Conservation (phyloP, 2,329 filamentous ascomycete species). For the Fusarium sp. region DNA sequence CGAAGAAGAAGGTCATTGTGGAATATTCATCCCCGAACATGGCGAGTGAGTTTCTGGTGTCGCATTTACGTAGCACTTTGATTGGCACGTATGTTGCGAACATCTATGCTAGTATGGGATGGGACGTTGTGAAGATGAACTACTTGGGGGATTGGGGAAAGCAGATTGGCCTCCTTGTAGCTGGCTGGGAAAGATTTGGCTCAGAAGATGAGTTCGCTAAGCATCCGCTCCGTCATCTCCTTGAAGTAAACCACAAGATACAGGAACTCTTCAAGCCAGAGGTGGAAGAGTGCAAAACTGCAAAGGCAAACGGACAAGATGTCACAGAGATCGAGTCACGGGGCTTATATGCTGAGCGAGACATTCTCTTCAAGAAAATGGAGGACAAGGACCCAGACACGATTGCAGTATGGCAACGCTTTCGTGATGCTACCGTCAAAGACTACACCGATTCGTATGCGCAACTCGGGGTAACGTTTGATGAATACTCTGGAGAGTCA, state of each 20-base stretch:
- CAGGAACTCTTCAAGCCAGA: constrained; percentile 72
- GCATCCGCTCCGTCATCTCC: constrained; percentile 76
- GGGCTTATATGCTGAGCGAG: constrained; percentile 60
- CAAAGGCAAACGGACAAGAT: constrained; percentile 58
- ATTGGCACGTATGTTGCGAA: constrained; percentile 77
- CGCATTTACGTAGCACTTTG: constrained; percentile 77
- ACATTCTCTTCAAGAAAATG: constrained; percentile 70
- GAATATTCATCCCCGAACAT: constrained; percentile 83
- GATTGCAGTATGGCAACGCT: constrained; percentile 64
- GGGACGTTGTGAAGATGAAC: constrained; percentile 76
- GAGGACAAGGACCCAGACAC: constrained; percentile 68
- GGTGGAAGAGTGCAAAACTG: constrained; percentile 66
- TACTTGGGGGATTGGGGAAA: constrained; percentile 83
- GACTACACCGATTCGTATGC: constrained; percentile 67
- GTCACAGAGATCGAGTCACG: constrained; percentile 52
- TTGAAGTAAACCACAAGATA: constrained; percentile 76
- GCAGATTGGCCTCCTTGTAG: constrained; percentile 72
- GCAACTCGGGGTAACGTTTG: constrained; percentile 67
- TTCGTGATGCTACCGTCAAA: constrained; percentile 66
- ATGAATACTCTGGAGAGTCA: constrained; percentile 76
- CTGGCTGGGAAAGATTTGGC: constrained; percentile 75
- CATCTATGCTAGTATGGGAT: constrained; percentile 73
- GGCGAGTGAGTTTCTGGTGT: constrained; percentile 77
- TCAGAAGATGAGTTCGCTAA: constrained; percentile 71
- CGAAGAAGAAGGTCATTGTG: constrained; percentile 63